These are phyloP conservation scores for Nepenthes gracilis DNA, from an alignment of 148 eudicot genomes.

Conservation along the genomic window DNA sequence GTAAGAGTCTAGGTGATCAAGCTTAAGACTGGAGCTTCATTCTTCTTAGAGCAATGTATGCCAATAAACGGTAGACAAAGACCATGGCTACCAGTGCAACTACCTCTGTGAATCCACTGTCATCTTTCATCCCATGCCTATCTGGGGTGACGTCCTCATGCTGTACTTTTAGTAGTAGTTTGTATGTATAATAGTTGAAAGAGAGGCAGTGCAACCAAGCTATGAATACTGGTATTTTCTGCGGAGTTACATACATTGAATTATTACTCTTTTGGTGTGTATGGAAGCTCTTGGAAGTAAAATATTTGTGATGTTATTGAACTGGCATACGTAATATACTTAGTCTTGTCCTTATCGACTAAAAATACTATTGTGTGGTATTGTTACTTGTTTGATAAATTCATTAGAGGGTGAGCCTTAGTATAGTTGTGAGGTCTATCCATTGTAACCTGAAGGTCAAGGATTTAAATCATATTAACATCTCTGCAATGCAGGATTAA, in stretches of 20 bases:
- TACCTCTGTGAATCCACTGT: slow-evolving; percentile 25
- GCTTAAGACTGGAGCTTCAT: slow-evolving; percentile 25
- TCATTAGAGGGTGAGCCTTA: too few relatives aligned
- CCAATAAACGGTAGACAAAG: slow-evolving; percentile 37
- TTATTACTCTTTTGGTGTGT: too few relatives aligned
- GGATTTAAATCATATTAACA: too few relatives aligned
- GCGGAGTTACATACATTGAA: slow-evolving; percentile 11
- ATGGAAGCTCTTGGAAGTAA: too few relatives aligned
- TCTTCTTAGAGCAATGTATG: slow-evolving; percentile 28
- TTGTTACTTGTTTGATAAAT: too few relatives aligned
- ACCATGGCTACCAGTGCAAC: slow-evolving; percentile 32
- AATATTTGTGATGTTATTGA: too few relatives aligned
- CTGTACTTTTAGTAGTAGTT: slow-evolving; percentile 87
- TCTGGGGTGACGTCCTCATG: slow-evolving; percentile 22
- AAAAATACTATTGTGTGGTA: too few relatives aligned
- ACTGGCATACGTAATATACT: too few relatives aligned
- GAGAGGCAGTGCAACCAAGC: slow-evolving; percentile 82
- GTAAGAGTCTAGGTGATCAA: background rate
- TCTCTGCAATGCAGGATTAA: too few relatives aligned
- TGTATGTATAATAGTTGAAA: slow-evolving; percentile 95
- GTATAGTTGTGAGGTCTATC: too few relatives aligned
- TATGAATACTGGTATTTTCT: slow-evolving; percentile 78
- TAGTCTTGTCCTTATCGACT: too few relatives aligned
- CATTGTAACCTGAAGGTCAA: too few relatives aligned
- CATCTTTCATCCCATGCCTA: slow-evolving; percentile 13